Evolutionary conservation across 2,329 filamentous ascomycete genomes (phyloP).

Genomic region (Ophiostoma sp.): DNA sequence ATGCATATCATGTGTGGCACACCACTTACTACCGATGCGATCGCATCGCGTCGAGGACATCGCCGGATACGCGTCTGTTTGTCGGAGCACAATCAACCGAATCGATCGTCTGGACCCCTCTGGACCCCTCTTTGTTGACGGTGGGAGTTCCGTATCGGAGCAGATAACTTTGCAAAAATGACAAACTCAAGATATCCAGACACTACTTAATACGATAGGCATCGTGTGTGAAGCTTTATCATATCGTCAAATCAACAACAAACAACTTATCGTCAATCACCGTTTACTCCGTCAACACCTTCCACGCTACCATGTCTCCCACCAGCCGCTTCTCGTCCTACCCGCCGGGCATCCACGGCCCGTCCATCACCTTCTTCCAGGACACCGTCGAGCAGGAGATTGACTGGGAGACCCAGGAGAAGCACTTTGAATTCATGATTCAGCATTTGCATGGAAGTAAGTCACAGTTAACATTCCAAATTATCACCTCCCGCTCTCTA

Average conservation of each 20-base stretch:
- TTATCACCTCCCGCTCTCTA: no score
- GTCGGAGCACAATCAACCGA: not conserved
- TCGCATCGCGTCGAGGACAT: conserved; percentile 9
- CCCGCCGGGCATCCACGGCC: conserved; percentile 14
- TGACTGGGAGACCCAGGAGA: conserved; percentile 12
- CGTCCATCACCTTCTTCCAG: conserved; percentile 13
- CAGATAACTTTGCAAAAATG: not conserved
- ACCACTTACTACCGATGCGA: not conserved
- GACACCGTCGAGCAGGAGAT: not conserved
- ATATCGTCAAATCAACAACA: not conserved
- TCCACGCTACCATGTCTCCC: not conserved
- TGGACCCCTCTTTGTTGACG: not conserved
- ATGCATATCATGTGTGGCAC: not conserved
- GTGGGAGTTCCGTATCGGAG: not conserved
- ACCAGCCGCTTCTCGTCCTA: not conserved
- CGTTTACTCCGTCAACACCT: not conserved
- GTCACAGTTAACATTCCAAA: no score
- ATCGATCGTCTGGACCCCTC: not conserved
- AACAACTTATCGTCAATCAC: not conserved
- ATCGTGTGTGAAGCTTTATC: conserved; percentile 8
- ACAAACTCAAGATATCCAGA: not conserved
- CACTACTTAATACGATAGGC: conserved; percentile 1
- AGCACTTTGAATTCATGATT: conserved; percentile 11
- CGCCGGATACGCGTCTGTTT: not conserved
- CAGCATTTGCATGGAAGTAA: conserved; percentile 9